A percentile compares a stretch with the other conserved stretches of the same genome.
phyloP scores from a whole-genome alignment of 2,329 filamentous ascomycete genomes.

The Talaromyces sp. region DNA sequence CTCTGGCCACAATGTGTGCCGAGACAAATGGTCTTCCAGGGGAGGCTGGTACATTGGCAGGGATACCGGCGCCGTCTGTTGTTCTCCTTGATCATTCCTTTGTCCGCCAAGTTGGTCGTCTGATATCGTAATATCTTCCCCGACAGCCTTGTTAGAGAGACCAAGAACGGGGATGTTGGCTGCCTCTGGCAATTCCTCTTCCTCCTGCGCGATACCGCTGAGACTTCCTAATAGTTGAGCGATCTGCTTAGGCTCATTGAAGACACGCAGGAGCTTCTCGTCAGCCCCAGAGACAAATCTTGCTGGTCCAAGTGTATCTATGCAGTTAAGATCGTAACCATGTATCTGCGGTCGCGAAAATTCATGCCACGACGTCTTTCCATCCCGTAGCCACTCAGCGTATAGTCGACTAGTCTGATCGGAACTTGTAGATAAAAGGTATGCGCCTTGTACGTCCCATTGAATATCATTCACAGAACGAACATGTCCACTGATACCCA shows the following conservation, averaged over 20 bases:
- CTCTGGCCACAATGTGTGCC: slow-evolving; percentile 93
- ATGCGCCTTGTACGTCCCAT: slow-evolving; percentile 79
- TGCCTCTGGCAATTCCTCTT: slow-evolving; percentile 66
- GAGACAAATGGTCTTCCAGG: slow-evolving; percentile 81
- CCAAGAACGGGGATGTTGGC: slow-evolving; percentile 94
- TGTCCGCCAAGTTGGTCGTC: slow-evolving; percentile 30
- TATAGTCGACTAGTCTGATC: slow-evolving; percentile 93
- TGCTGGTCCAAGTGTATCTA: slow-evolving; percentile 67
- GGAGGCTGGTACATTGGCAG: slow-evolving; percentile 70
- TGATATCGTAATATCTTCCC: slow-evolving; percentile 38
- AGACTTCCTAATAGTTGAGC: slow-evolving; percentile 68
- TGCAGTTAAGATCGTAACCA: slow-evolving; percentile 95
- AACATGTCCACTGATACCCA: slow-evolving; percentile 81
- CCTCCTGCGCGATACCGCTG: slow-evolving; percentile 54
- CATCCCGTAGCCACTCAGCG: slow-evolving; percentile 65
- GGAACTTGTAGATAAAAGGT: slow-evolving; percentile 80
- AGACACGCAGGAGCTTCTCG: slow-evolving; percentile 96
- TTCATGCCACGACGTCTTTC: slow-evolving; percentile 75
- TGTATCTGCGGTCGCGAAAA: slow-evolving; percentile 95
- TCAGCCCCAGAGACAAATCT: slow-evolving; percentile 93
- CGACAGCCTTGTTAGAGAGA: slow-evolving; percentile 89
- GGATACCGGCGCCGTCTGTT: slow-evolving; percentile 24
- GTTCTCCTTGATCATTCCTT: slow-evolving; percentile 21
- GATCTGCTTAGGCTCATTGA: slow-evolving; percentile 80
- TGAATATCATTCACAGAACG: slow-evolving; percentile 74